phyloP scores from a whole-genome alignment of 2,329 filamentous ascomycete genomes.

The Penicillium sp. region DNA sequence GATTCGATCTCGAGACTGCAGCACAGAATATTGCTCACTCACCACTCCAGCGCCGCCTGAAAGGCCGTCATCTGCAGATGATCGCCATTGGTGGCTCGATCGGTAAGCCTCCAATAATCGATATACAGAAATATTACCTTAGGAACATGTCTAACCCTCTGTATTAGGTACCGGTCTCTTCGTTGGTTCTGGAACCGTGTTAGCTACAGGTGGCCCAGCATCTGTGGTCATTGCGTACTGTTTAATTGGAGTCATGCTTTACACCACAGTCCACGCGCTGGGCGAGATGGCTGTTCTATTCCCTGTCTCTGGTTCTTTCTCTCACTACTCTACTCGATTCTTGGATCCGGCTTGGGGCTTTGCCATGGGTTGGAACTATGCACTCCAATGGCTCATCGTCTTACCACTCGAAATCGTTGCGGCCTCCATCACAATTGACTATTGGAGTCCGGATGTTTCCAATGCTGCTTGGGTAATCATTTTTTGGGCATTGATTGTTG shows the following conservation, averaged over 20 bases:
- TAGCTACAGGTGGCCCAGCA: constrained; percentile 73
- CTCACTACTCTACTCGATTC: constrained; percentile 87
- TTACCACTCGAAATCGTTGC: constrained; percentile 85
- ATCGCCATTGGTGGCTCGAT: constrained; percentile 95
- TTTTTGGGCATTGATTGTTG: constrained; percentile 73
- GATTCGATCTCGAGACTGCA: constrained; percentile 64
- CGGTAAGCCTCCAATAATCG: constrained; percentile 48
- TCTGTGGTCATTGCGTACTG: constrained; percentile 74
- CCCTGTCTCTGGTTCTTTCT: constrained; percentile 88
- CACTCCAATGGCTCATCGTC: constrained; percentile 81
- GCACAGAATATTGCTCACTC: constrained; percentile 67
- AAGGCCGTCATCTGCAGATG: constrained; percentile 90
- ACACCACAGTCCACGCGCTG: constrained; percentile 86
- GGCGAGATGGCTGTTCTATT: constrained; percentile 90
- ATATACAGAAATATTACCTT: neutral
- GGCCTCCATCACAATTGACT: constrained; percentile 78
- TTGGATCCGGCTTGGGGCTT: constrained; percentile 91
- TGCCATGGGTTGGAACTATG: constrained; percentile 95
- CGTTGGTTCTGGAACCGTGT: constrained; percentile 73
- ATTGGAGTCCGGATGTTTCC: constrained; percentile 68
- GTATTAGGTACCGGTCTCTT: constrained; percentile 74
- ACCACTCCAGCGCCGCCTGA: constrained; percentile 73
- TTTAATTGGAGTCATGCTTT: constrained; percentile 83
- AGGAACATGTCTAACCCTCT: constrained; percentile 6
- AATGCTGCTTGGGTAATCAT: constrained; percentile 78